Percentiles rank a stretch among this genome's conserved stretches.
These are phyloP conservation scores for Toxicodendron radicans DNA, from an alignment of 345 rosid species.

Conservation along the genomic window DNA sequence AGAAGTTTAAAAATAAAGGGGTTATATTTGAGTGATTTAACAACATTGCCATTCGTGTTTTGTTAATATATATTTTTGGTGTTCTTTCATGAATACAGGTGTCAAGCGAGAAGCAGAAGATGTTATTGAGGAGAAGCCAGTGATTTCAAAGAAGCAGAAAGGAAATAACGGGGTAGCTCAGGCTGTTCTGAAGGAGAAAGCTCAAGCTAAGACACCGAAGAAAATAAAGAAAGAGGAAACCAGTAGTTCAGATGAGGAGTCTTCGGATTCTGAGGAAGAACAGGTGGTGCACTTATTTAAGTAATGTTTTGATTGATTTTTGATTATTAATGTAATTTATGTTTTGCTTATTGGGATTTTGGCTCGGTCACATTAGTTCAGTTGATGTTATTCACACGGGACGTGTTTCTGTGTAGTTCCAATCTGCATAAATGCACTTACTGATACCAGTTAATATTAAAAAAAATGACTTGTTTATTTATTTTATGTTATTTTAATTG, in stretches of 20 bases:
- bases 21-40: not conserved
- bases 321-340: not conserved
- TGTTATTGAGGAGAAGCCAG: slow-evolving; percentile 42
- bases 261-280: slow-evolving; percentile 73
- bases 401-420: not conserved
- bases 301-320: not conserved
- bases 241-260: slow-evolving; percentile 48
- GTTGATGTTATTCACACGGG: not conserved
- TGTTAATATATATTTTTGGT: not conserved
- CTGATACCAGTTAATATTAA: not conserved
- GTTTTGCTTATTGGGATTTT: not conserved
- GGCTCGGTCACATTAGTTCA: not conserved
- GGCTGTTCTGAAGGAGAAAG: slow-evolving; percentile 48
- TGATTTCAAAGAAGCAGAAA: slow-evolving; percentile 70
- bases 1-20: no score
- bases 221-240: slow-evolving; percentile 48
- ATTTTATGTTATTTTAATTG: not conserved
- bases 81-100: slow-evolving; percentile 29
- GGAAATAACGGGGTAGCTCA: slow-evolving; percentile 36
- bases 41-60: not conserved
- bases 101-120: slow-evolving; percentile 69
- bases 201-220: slow-evolving; percentile 46
- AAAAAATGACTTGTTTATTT: not conserved
- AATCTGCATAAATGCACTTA: not conserved
- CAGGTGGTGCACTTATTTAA: slow-evolving; percentile 23